A percentile compares a stretch with the other conserved stretches of the same genome.
Evolutionary conservation across 805 yeast genomes (phyloP).

Genomic region (Candida fluviatilis): DNA sequence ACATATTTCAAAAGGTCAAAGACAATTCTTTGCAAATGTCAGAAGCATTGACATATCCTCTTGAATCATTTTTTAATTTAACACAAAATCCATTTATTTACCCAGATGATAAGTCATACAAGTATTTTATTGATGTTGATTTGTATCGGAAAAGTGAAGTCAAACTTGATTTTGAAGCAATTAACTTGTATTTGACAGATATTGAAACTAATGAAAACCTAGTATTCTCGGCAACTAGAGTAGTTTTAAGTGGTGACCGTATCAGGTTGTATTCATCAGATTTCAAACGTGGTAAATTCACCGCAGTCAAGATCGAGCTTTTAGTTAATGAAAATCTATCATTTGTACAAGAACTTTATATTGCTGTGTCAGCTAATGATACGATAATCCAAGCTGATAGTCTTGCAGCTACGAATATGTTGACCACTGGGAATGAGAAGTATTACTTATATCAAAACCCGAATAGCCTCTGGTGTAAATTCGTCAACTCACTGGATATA

Average conservation of each 20-base stretch:
- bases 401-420: not conserved
- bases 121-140: conserved; percentile 31
- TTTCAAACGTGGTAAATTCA: conserved; percentile 34
- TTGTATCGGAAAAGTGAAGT: conserved; percentile 27
- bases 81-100: conserved; percentile 33
- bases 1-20: conserved; percentile 16
- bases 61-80: conserved; percentile 34
- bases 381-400: conserved; percentile 2
- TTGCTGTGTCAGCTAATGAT: conserved; percentile 2
- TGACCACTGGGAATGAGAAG: not conserved
- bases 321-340: conserved; percentile 14
- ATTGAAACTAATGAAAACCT: conserved; percentile 7
- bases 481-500: conserved; percentile 19
- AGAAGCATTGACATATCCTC: conserved; percentile 22
- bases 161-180: conserved; percentile 15
- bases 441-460: conserved; percentile 13
- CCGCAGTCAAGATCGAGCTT: conserved; percentile 14
- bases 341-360: conserved; percentile 13
- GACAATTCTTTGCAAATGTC: conserved; percentile 13
- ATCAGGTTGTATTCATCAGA: conserved; percentile 18
- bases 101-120: conserved; percentile 27
- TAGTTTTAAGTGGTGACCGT: conserved; percentile 9
- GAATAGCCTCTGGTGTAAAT: conserved; percentile 23
- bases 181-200: conserved; percentile 18
- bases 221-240: conserved; percentile 9